Evolutionary conservation across 208 protist genomes (phyloP), one percentile per base, ranked within the genome.

Genomic region (Trypanosoma cruzi): DNA sequence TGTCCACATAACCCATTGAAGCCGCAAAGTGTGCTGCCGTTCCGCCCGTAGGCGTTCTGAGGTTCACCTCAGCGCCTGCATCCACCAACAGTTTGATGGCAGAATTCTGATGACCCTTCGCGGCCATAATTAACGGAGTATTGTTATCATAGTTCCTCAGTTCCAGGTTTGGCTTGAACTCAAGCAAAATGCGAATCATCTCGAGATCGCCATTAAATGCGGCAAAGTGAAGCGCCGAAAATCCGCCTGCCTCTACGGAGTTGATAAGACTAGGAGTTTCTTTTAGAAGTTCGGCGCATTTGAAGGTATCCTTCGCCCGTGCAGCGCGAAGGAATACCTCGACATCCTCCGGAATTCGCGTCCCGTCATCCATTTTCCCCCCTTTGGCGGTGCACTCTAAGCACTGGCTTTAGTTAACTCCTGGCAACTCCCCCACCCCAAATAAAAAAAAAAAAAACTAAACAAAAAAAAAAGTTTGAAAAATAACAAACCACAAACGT

Each of bases 111-210:
- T 73, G 81, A 8, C 81, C 82, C 73, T 93, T 93, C 31, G 90
- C 88, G 5, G 88, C 88, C 80, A 95, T 92, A 24, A 94, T 82
- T 24, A 97, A 68, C 1, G 92, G 88, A 16, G 92, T 86, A 72
- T 95, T 97, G 34, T 76, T 85, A 71, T 96, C 90, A 61, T 86
- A 93, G 81, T 96, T 96, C 65, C 80, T 84, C 8, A 88, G 37
- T 32, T 91, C 77, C 40, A 90, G 8, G 36, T 84, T 65, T 26
- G 89, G 73, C 54, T 84, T 82, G 68, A 83, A 67, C 20, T 79
- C 71, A 7, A 94, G 71, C 18, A 95, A 76, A 69, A 93, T 75
- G 20, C 75, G 58, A 46, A 96, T 72, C 85, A 94, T 90, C 32
- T 75, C 69, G 2, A 81, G 31, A 58, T 95, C 85, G 24, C 92